phyloP scores from a whole-genome alignment of 1,284 basidiomycete species.

The Vanrija sp. region DNA sequence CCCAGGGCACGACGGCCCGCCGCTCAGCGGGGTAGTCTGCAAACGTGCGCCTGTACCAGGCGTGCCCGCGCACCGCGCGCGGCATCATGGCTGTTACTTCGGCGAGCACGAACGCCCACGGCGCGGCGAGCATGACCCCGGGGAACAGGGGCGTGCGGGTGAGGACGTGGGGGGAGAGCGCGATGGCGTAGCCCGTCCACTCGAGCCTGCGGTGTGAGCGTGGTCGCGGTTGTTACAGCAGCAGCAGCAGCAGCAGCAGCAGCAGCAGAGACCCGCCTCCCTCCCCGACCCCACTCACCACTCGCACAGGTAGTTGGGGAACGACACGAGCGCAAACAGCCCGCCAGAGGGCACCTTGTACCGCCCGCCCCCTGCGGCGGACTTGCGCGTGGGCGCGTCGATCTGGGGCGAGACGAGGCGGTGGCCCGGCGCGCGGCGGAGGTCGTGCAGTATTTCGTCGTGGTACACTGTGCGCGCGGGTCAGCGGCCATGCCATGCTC shows the following conservation, averaged over 20 bases:
- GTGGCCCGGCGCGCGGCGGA: conserved; percentile 52
- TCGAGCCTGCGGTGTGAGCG: conserved; percentile 58
- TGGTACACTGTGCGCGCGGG: too few species aligned
- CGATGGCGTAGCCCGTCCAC: conserved; percentile 74
- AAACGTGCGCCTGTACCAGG: conserved; percentile 74
- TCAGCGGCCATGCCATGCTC: too few species aligned
- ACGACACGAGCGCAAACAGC: conserved; percentile 75
- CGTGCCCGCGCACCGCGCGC: conserved; percentile 70
- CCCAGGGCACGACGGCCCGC: conserved; percentile 62
- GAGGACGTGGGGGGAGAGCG: conserved; percentile 41
- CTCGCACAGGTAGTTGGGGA: conserved; percentile 88
- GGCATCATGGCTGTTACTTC: conserved; percentile 73
- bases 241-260: too few species aligned
- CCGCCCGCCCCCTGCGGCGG: conserved; percentile 28
- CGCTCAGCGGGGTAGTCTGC: conserved; percentile 62
- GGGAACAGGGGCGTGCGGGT: background rate
- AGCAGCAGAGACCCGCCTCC: too few species aligned
- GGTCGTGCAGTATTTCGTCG: conserved; percentile 79
- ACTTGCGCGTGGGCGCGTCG: background rate
- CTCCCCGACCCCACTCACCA: conserved; percentile 53
- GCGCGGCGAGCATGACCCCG: conserved; percentile 54
- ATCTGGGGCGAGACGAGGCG: conserved; percentile 21
- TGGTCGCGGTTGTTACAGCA: background rate
- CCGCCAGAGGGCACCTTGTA: conserved; percentile 81
- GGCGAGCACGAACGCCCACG: conserved; percentile 69